Evolutionary conservation across 176 grass and related monocot genomes (phyloP).

Genomic region (Pontederia paniculata): DNA sequence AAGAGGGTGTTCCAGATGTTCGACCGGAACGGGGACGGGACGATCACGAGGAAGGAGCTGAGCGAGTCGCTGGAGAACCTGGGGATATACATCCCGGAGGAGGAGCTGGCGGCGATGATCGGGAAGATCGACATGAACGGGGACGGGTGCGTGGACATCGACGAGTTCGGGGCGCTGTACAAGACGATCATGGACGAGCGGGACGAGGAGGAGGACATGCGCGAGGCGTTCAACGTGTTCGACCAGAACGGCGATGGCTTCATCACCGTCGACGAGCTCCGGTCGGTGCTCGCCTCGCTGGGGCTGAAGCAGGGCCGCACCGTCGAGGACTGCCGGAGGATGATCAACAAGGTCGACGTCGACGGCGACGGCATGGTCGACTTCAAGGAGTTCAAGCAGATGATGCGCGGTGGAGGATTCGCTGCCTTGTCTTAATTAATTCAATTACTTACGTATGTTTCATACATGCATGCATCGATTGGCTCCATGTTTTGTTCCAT

Average conservation of each 20-base stretch:
- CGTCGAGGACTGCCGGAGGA: conserved; percentile 5
- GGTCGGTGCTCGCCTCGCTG: conserved; percentile 8
- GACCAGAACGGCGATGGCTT: conserved; percentile 12
- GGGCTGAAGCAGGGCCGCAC: conserved; percentile 7
- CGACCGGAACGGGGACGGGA: conserved; percentile 3
- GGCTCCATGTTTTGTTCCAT: too few species aligned
- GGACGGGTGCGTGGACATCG: conserved; percentile 7
- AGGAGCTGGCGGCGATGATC: conserved; percentile 9
- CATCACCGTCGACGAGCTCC: conserved; percentile 17
- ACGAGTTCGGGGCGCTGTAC: conserved; percentile 10
- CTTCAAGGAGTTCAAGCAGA: conserved; percentile 9
- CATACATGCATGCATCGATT: too few species aligned
- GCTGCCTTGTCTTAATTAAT: neutral
- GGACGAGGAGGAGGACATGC: conserved; percentile 15
- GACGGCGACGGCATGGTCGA: conserved; percentile 12
- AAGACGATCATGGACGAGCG: conserved; percentile 5
- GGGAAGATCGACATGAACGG: conserved; percentile 7
- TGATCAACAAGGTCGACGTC: conserved; percentile 8
- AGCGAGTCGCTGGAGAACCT: conserved; percentile 6
- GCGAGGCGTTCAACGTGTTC: conserved; percentile 17
- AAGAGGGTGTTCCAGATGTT: conserved; percentile 12
- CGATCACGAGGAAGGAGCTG: conserved; percentile 1
- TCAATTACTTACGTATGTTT: too few species aligned
- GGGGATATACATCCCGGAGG: conserved; percentile 13
- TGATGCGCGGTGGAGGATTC: conserved; percentile 6